Conservation (phyloP, 2,329 filamentous ascomycete species). For the Diaporthe helianthi region DNA sequence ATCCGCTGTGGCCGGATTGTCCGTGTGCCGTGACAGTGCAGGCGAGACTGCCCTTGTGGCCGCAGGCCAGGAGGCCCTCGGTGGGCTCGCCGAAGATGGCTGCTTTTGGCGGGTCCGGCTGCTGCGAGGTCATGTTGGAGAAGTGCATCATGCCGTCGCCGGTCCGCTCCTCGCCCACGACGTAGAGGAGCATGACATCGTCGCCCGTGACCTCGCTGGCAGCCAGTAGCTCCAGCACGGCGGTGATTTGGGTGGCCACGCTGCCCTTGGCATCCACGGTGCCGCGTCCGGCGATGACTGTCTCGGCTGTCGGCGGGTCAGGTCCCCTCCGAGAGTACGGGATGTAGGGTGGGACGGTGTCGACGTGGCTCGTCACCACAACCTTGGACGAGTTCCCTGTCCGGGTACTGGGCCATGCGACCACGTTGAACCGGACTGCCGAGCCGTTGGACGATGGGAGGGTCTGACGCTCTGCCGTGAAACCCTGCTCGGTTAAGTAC, state of each 20-base stretch:
- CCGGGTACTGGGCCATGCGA: constrained; percentile 65
- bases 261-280: constrained; percentile 74
- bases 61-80: constrained; percentile 84
- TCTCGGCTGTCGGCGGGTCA: constrained; percentile 30
- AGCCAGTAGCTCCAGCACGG: constrained; percentile 62
- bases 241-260: constrained; percentile 76
- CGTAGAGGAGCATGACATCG: constrained; percentile 67
- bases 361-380: constrained; percentile 80
- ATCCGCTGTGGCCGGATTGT: constrained; percentile 84
- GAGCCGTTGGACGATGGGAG: not conserved
- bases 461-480: constrained; percentile 11
- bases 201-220: constrained; percentile 42
- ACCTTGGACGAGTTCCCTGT: constrained; percentile 57
- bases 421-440: constrained; percentile 71
- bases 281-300: constrained; percentile 71
- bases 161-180: constrained; percentile 81
- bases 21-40: constrained; percentile 74
- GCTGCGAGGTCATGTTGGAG: constrained; percentile 50
- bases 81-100: constrained; percentile 90
- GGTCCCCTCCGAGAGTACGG: constrained; percentile 67
- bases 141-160: constrained; percentile 77
- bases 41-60: constrained; percentile 85
- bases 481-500: constrained; percentile 59
- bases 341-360: constrained; percentile 76
- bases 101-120: constrained; percentile 63